Evolutionary conservation across 2,329 filamentous ascomycete species (phyloP), one percentile per base, ranked within the genome.

Genomic region (Colletotrichum brevisporum): DNA sequence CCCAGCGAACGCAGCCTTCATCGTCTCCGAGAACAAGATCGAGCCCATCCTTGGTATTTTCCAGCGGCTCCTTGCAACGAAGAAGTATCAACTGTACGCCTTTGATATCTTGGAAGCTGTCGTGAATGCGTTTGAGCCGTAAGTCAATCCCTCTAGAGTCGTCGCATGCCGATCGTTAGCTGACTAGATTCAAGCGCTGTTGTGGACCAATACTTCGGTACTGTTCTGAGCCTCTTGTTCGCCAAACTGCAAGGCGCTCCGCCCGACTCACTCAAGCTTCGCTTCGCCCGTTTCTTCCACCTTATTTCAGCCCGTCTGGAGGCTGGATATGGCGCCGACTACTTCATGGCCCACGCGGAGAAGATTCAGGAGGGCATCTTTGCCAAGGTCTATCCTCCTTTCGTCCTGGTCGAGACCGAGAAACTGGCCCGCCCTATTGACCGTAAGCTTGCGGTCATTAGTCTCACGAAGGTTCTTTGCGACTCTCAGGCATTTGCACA

Each of bases 251-350:
- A 96, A 88, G 82, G 91, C 53, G 83, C 81, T 43, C 83, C 86
- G 6, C 84, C 95, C 0, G 95, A 98, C 75, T 92, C 90, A 54
- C 92, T 97, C 80, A 92, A 94, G 75, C 84, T 94, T 63, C 92
- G 94, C 61, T 98, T 99, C 78, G 92, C 95, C 62, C 92, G 94
- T 41, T 97, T 99, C 85, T 99, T 97, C 79, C 95, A 99, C 80
- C 90, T 98, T 71, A 88, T 98, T 63, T 94, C 93, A 36, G 93
- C 94, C 18, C 88, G 89, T 48, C 79, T 92, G 41, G 92, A 96
- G 71, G 89, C 90, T 73, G 94, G 94, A n/a, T 90, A 96, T 67
- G 96, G 95, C 55, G 89, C 94, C 8, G 96, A 99, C 81, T 97
- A 94, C 83, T 96, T 98, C 83, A 93, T 98, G 81, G 87, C 87